Percentiles rank a stretch among this genome's conserved stretches.
phyloP scores from a whole-genome alignment of 495 filamentous ascomycete species.

The Neurospora terricola region DNA sequence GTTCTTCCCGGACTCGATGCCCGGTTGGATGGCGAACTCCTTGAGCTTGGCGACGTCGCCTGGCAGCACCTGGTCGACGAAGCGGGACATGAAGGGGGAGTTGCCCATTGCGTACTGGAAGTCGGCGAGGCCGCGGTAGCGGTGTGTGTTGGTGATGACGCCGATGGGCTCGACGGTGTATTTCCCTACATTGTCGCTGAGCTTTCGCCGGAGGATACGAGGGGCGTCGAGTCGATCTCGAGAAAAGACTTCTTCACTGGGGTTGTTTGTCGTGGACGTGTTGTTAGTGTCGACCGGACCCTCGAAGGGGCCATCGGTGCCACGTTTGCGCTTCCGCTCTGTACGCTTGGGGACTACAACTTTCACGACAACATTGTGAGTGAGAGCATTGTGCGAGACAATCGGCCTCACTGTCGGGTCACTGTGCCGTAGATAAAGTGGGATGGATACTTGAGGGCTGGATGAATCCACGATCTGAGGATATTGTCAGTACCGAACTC shows the following conservation, averaged over 20 bases:
- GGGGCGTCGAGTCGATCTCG: conserved; percentile 32
- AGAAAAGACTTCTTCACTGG: conserved; percentile 20
- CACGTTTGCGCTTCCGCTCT: conserved; percentile 72
- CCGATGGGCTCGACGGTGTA: conserved; percentile 67
- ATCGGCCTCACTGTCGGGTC: conserved; percentile 69
- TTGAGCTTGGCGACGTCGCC: conserved; percentile 61
- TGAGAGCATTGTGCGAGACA: conserved; percentile 55
- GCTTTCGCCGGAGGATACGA: conserved; percentile 46
- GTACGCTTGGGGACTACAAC: conserved; percentile 80
- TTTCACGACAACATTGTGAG: conserved; percentile 77
- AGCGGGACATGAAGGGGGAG: conserved; percentile 53
- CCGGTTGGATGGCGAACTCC: conserved; percentile 60
- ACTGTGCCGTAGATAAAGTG: conserved; percentile 62
- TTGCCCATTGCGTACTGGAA: conserved; percentile 61
- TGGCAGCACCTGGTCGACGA: conserved; percentile 53
- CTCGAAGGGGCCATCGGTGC: conserved; percentile 55
- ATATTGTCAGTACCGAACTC: neutral
- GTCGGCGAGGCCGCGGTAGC: conserved; percentile 65
- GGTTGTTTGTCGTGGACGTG: neutral
- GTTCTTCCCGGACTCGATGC: conserved; percentile 44
- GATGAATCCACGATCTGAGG: conserved; percentile 26
- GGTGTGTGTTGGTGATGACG: conserved; percentile 66
- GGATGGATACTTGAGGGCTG: conserved; percentile 34
- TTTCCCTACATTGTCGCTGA: conserved; percentile 59
- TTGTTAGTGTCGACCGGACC: conserved; percentile 7